phyloP scores from a whole-genome alignment of 2,329 filamentous ascomycete genomes.

The Colletotrichum tamarilloi region DNA sequence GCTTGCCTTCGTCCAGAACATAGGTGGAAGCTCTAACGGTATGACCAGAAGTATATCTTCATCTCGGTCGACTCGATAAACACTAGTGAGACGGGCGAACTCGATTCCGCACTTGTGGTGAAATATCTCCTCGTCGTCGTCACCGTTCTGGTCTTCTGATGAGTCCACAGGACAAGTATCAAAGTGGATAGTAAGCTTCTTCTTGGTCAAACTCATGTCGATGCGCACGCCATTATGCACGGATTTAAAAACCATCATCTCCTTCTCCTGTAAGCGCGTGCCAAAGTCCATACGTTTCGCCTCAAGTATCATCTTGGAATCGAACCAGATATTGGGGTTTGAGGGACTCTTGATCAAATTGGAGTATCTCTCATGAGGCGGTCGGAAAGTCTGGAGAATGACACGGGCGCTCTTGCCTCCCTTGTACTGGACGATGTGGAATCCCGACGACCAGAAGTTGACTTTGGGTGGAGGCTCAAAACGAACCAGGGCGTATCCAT shows the following conservation, averaged over 20 bases:
- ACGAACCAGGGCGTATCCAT: conserved; percentile 57
- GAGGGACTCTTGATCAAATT: conserved; percentile 44
- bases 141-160: conserved; percentile 33
- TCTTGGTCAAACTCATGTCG: conserved; percentile 51
- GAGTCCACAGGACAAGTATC: not conserved
- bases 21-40: conserved; percentile 19
- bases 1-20: conserved; percentile 27
- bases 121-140: conserved; percentile 22
- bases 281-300: conserved; percentile 70
- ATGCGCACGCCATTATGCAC: conserved; percentile 44
- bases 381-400: not conserved
- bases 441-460: conserved; percentile 61
- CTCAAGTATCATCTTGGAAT: conserved; percentile 52
- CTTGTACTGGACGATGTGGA: conserved; percentile 40
- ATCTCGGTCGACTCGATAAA: conserved; percentile 50
- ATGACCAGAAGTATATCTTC: not conserved
- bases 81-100: conserved; percentile 57
- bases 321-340: conserved; percentile 44
- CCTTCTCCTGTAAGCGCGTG: conserved; percentile 60
- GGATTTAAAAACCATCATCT: conserved; percentile 70
- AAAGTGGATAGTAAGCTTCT: conserved; percentile 55
- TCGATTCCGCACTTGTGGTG: conserved; percentile 56
- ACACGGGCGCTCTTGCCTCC: not conserved
- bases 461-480: conserved; percentile 68
- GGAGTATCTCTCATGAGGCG: not conserved